These are phyloP conservation scores for Claviceps africana DNA, from an alignment of 2,329 filamentous ascomycete genomes.

Conservation along the genomic window DNA sequence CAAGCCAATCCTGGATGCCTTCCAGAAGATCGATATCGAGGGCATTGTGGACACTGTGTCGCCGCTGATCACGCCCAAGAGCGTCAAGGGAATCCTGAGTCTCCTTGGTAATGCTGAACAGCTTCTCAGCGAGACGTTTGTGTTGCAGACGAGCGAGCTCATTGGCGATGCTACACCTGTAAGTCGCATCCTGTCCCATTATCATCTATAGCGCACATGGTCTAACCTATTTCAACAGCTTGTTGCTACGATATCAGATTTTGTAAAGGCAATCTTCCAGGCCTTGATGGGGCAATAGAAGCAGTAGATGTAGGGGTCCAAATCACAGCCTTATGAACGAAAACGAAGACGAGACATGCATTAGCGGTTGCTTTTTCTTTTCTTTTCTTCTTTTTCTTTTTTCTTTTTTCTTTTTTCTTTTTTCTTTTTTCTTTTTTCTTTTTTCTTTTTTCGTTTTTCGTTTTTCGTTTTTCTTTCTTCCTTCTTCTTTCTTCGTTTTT, in stretches of 20 bases:
- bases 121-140: slow-evolving; percentile 24
- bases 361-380: not conserved
- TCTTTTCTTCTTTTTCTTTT: not conserved
- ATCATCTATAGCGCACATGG: not conserved
- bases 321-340: not conserved
- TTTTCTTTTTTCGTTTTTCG: not conserved
- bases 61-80: slow-evolving; percentile 26
- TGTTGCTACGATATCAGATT: slow-evolving; percentile 19
- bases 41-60: slow-evolving; percentile 21
- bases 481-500: not conserved
- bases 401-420: too few species aligned
- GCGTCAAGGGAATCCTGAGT: slow-evolving; percentile 21
- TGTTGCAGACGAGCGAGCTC: slow-evolving; percentile 27
- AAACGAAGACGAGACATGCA: not conserved
- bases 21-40: slow-evolving; percentile 25
- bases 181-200: slow-evolving; percentile 9
- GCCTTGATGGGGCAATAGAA: slow-evolving; percentile 12
- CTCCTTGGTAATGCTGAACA: slow-evolving; percentile 25
- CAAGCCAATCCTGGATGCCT: slow-evolving; percentile 21
- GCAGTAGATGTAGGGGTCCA: not conserved
- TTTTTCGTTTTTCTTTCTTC: not conserved
- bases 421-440: too few species aligned
- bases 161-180: slow-evolving; percentile 29
- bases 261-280: slow-evolving; percentile 19
- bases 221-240: slow-evolving; percentile 11